Evolutionary conservation across 2,329 filamentous ascomycete species (phyloP), one percentile per base, ranked within the genome.

Genomic region (Paracoccidioides brasiliensis): DNA sequence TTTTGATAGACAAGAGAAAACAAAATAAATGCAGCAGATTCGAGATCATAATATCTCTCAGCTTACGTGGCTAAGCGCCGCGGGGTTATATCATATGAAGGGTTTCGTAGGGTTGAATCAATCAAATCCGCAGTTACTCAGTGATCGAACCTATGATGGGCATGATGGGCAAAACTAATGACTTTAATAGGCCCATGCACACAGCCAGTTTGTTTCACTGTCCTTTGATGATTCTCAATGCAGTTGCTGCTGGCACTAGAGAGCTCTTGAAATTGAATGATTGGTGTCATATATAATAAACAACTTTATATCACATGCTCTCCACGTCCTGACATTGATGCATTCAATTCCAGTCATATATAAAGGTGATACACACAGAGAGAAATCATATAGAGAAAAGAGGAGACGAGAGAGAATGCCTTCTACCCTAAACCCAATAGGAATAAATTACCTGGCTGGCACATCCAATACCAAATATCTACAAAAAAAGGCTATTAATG

Each of bases 51-150:
- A 49, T 52, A 33, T 32, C 15, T 30, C 5, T 32, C 49, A 12
- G 7, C 22, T 15, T 22, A 37, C 33, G 50, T 22, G 50, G 50
- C 50, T 52, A 22, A 40, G 49, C 37, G 38, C 50, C 28, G 50
- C 50, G 50, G 50, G 50, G 50, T 22, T 52, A 51, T 51, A 30
- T 51, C 35, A 37, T 51, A 51, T 41, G 9, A 41, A 51, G 22
- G 45, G n/a, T 22, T 35, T 48, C 45, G 30, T 33, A 51, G 37
- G 22, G 46, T 22, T 22, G 22, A 22, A 22, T 22, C 22, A 22
- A 22, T 22, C 22, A 22, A 22, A 22, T n/a, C 22, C 22, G 22
- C 2, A 22, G 22, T 22, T 22, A 22, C 22, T 22, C 22, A 22
- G 22, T 22, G 22, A 22, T 22, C n/a, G 22, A 22, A 22, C 22